These are phyloP conservation scores for Ophiostoma montium DNA, from an alignment of 2,329 filamentous ascomycete genomes.

Conservation along the genomic window DNA sequence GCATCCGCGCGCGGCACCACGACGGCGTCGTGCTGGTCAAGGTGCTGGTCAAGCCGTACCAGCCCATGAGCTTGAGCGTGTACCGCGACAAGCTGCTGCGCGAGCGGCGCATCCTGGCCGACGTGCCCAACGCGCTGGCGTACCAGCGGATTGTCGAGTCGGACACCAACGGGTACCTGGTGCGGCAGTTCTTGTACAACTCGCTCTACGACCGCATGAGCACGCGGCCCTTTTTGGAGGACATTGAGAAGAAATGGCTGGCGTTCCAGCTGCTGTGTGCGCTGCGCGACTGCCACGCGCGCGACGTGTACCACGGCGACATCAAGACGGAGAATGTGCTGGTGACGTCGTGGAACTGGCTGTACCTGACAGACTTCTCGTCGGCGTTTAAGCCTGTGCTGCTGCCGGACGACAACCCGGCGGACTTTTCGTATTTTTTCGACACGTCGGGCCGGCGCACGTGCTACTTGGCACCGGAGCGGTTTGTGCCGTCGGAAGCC, in stretches of 20 bases:
- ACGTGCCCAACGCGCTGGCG: conserved; percentile 79
- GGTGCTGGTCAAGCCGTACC: conserved; percentile 84
- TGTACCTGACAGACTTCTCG: conserved; percentile 95
- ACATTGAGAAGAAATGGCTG: conserved; percentile 98
- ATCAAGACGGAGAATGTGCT: conserved; percentile 97
- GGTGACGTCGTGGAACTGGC: conserved; percentile 98
- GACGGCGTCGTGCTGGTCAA: conserved; percentile 90
- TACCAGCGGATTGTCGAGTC: conserved; percentile 91
- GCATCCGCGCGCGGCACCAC: conserved; percentile 76
- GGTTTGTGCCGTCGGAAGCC: conserved; percentile 63
- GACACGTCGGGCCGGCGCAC: conserved; percentile 83
- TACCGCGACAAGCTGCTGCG: conserved; percentile 67
- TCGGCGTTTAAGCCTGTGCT: conserved; percentile 89
- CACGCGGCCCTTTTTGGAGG: conserved; percentile 88
- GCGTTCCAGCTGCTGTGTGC: conserved; percentile 90
- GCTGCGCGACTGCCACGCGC: conserved; percentile 77
- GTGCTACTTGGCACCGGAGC: conserved; percentile 88
- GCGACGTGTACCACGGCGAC: conserved; percentile 87
- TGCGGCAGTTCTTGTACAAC: conserved; percentile 90
- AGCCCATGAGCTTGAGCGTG: conserved; percentile 61
- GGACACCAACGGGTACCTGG: conserved; percentile 77
- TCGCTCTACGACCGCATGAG: conserved; percentile 95
- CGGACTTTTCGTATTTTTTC: conserved; percentile 96
- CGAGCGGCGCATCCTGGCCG: conserved; percentile 63
- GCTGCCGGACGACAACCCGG: conserved; percentile 89